Evolutionary conservation across 345 rosid genomes (phyloP).

Genomic region (Physaria fendleri): DNA sequence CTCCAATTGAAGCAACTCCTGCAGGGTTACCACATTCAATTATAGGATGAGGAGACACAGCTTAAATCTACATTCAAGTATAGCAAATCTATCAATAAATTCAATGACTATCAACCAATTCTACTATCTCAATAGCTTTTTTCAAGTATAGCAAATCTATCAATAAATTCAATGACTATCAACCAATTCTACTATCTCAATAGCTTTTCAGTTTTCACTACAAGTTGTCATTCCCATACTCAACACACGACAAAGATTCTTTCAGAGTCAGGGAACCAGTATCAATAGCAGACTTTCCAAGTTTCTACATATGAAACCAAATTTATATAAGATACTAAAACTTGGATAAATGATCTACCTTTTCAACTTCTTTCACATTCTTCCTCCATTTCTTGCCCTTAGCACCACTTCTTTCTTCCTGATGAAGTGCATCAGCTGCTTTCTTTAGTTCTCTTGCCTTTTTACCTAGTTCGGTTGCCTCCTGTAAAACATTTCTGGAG

Average conservation of each 20-base stretch:
- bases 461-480: constrained; percentile 98
- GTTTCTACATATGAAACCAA: background rate
- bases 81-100: background rate
- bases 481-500: constrained; percentile 40
- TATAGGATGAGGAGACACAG: background rate
- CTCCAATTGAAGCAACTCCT: constrained; percentile 91
- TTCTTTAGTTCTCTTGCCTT: constrained; percentile 93
- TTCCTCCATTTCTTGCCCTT: constrained; percentile 97
- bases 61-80: background rate
- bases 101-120: no score
- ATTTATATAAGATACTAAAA: background rate
- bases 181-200: background rate
- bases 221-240: background rate
- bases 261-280: background rate
- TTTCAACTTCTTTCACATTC: constrained; percentile 90
- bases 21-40: constrained; percentile 20
- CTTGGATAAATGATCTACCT: constrained; percentile 40
- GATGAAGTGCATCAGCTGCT: constrained; percentile 92
- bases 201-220: background rate
- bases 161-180: background rate
- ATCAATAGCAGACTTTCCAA: background rate
- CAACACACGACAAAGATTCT: background rate
- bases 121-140: no score
- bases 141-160: no score
- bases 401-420: constrained; percentile 91